Conservation (phyloP, 2,329 filamentous ascomycete species). For the Westerdykella sp. region DNA sequence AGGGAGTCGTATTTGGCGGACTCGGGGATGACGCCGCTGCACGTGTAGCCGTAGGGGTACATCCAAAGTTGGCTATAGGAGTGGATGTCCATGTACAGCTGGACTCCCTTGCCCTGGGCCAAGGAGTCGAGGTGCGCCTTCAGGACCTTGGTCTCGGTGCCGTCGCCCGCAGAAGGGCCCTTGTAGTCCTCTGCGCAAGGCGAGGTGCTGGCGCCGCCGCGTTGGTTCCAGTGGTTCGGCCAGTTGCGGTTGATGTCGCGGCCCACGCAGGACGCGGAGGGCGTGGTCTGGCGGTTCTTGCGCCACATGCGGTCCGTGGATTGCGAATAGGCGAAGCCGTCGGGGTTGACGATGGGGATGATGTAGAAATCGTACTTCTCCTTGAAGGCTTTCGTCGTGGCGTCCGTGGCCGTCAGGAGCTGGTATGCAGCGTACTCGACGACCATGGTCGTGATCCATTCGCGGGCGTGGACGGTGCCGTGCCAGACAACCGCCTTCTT, state of each 20-base stretch:
- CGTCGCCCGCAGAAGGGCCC: constrained; percentile 29
- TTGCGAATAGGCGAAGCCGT: constrained; percentile 36
- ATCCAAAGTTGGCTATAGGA: constrained; percentile 44
- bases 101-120: constrained; percentile 45
- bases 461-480: constrained; percentile 35
- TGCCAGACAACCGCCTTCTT: constrained; percentile 35
- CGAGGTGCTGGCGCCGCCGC: constrained; percentile 28
- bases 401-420: constrained; percentile 28
- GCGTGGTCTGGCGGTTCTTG: constrained; percentile 33
- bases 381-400: constrained; percentile 39
- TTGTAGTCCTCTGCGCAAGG: constrained; percentile 36
- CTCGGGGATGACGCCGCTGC: constrained; percentile 43
- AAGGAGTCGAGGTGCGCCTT: constrained; percentile 44
- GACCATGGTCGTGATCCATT: constrained; percentile 27
- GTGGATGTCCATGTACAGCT: constrained; percentile 61
- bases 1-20: constrained; percentile 47
- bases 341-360: constrained; percentile 36
- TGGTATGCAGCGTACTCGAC: constrained; percentile 35
- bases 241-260: constrained; percentile 39
- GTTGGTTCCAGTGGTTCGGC: constrained; percentile 31
- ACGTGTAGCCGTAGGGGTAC: constrained; percentile 53
- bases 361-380: constrained; percentile 63
- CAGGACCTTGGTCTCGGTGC: constrained; percentile 39
- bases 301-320: constrained; percentile 36
- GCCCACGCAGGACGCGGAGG: constrained; percentile 28